Evolutionary conservation across 2,329 filamentous ascomycete species (phyloP).

Genomic region (Rutstroemia sp.): DNA sequence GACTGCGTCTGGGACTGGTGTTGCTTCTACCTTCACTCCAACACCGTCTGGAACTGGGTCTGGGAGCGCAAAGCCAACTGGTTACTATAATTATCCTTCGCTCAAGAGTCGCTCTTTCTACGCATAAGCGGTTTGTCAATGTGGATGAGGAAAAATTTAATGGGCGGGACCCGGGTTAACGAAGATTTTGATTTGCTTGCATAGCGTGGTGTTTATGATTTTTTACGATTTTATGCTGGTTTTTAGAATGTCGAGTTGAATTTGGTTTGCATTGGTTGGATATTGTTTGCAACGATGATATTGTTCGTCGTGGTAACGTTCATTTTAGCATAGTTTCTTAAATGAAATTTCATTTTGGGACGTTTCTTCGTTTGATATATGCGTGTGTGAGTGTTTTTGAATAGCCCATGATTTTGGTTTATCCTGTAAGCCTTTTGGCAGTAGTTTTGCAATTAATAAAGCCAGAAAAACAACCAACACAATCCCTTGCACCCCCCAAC

Average conservation of each 20-base stretch:
- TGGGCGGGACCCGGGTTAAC: neutral
- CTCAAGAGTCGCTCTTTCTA: neutral
- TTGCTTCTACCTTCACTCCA: neutral
- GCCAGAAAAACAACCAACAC: too few relatives aligned
- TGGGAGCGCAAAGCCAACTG: neutral
- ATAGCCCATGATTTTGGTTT: too few relatives aligned
- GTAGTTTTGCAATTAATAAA: too few relatives aligned
- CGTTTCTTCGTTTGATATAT: neutral
- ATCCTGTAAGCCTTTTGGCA: too few relatives aligned
- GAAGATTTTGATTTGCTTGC: neutral
- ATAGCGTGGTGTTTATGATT: neutral
- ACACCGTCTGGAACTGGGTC: neutral
- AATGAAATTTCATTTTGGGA: neutral
- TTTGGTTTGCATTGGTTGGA: neutral
- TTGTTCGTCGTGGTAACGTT: neutral
- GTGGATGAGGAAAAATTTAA: fast-evolving
- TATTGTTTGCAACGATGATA: neutral
- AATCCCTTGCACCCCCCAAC: too few relatives aligned
- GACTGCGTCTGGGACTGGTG: neutral
- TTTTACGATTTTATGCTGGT: neutral
- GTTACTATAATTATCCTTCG: neutral
- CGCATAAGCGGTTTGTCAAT: neutral
- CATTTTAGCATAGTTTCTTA: neutral
- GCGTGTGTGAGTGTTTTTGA: too few relatives aligned
- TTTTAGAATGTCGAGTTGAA: neutral